Evolutionary conservation across 257 asterid species (phyloP).

Genomic region (Solanum virginianum): DNA sequence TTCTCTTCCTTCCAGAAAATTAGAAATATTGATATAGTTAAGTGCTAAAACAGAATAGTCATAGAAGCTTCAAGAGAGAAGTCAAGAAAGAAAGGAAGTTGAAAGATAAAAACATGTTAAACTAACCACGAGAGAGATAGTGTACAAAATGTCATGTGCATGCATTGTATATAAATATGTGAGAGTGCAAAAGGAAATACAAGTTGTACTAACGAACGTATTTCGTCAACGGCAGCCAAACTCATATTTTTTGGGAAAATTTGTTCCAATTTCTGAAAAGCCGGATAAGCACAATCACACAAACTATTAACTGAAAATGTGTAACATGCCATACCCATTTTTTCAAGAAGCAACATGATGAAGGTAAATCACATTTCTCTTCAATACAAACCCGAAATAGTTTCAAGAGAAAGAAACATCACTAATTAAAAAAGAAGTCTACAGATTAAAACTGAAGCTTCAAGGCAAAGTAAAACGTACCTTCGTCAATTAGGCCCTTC

Average conservation of each 20-base stretch:
- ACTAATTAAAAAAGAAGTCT: neutral
- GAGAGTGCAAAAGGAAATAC: neutral
- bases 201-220: neutral
- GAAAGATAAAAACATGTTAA: neutral
- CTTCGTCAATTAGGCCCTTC: slow-evolving; percentile 91
- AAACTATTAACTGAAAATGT: neutral
- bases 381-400: neutral
- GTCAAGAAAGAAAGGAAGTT: neutral
- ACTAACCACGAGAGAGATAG: neutral
- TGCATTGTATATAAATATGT: neutral
- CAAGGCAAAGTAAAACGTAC: slow-evolving; percentile 14
- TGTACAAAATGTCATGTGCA: neutral
- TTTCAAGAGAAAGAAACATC: neutral
- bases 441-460: neutral
- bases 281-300: neutral
- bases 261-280: neutral
- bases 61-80: neutral
- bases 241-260: neutral
- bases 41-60: neutral
- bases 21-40: neutral
- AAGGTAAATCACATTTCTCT: neutral
- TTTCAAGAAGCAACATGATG: neutral
- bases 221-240: neutral
- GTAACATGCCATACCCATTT: neutral
- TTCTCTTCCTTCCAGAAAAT: slow-evolving; percentile 83